Base-by-base conservation (phyloP, 306 rosid species). In the Sicyos baderoa region DNA sequence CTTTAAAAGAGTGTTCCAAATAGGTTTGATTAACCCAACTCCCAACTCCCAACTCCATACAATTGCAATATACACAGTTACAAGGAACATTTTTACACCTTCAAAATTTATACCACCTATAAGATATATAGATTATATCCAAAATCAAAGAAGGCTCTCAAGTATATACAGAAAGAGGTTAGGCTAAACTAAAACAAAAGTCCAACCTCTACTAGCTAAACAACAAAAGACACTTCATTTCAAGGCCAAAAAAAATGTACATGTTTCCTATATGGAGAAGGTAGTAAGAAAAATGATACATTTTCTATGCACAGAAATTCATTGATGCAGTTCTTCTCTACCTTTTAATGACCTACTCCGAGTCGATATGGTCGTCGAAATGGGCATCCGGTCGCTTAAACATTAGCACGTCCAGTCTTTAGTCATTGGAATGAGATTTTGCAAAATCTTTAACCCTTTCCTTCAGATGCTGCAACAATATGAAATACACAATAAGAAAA, bases 391-490 rank as follows among this genome's bases (percentile, higher is more conserved):
- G 14, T 22, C 2, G 40, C 71, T 48, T 12, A 3, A 23, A 49
- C 5, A 48, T 47, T 42, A 47, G 65, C 72, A 19, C 18, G 47
- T 69, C 55, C n/a, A 40, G 23, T 32, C 55, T 79, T 40, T 81
- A 85, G 22, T 78, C 87, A 79, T 81, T 83, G 48, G 56, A 60
- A 47, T 72, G 80, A 7, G 86, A 70, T 52, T 51, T 19, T 15
- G 82, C 86, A 68, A 78, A 94, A 66, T 94, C 96, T 75, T 74
- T 85, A 47, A 94, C 80, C 84, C 81, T 84, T 76, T 62, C 84
- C 82, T 94, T 94, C 22, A 85, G 76, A 73, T 82, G 81, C 98
- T 93, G 94, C 86, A 85, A 44, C 10, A 64, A 78, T 71, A 23
- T 37, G 12, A 45, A 21, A 14, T 11, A 7, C 71, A 47, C 25